phyloP scores from a whole-genome alignment of 129 eudicot species.

The Deinandra increscens region DNA sequence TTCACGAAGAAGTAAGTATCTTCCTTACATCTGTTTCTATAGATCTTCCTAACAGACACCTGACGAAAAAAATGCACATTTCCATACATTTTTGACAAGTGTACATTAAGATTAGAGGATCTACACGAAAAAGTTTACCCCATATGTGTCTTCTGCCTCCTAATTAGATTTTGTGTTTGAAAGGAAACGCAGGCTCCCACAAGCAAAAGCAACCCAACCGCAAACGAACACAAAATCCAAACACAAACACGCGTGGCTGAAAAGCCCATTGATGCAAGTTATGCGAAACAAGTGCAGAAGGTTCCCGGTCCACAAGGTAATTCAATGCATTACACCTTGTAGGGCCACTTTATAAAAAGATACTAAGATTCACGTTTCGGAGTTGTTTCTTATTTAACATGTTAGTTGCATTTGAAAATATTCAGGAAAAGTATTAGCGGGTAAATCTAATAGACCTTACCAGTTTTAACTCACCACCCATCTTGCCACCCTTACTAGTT shows the following conservation, averaged over 20 bases:
- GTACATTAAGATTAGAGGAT: not conserved
- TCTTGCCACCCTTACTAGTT: not conserved
- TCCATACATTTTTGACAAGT: not conserved
- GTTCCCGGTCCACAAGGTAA: slow-evolving; percentile 62
- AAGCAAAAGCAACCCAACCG: slow-evolving; percentile 22
- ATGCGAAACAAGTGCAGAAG: slow-evolving; percentile 45
- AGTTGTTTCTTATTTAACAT: not conserved
- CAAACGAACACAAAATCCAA: slow-evolving; percentile 27
- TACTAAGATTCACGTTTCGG: not conserved
- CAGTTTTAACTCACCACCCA: not conserved
- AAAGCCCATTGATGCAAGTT: slow-evolving; percentile 47
- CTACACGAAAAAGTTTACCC: not conserved
- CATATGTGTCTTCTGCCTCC: not conserved
- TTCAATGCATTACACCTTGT: not conserved
- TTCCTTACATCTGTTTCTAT: not conserved
- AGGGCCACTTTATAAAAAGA: not conserved
- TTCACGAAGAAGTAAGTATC: slow-evolving; percentile 65
- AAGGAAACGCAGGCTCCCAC: slow-evolving; percentile 30
- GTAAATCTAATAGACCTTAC: not conserved
- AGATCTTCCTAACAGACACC: not conserved
- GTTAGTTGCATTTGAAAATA: not conserved
- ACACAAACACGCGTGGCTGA: slow-evolving; percentile 50
- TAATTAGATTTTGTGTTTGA: not conserved
- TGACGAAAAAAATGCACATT: not conserved
- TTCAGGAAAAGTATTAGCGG: not conserved